These are phyloP conservation scores for Herpotrichia juniperi DNA, from an alignment of 2,329 filamentous ascomycete genomes.

Conservation along the genomic window DNA sequence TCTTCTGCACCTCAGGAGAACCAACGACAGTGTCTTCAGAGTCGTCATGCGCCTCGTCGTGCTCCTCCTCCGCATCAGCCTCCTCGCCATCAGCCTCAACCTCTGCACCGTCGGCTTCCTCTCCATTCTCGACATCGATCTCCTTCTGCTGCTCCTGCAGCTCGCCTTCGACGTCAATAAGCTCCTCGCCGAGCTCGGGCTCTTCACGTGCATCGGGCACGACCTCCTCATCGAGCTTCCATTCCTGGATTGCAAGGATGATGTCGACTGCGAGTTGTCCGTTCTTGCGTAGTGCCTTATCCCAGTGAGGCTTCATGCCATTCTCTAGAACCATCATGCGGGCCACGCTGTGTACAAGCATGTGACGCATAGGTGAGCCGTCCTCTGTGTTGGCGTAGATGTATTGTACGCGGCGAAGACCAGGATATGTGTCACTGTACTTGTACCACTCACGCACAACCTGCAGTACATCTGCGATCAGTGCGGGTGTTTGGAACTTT, in stretches of 20 bases:
- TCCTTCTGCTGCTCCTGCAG: constrained; percentile 22
- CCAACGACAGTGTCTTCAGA: constrained; percentile 34
- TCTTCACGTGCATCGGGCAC: constrained; percentile 59
- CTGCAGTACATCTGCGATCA: constrained; percentile 57
- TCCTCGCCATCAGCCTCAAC: constrained; percentile 35
- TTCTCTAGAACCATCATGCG: constrained; percentile 58
- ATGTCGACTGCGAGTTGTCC: constrained; percentile 62
- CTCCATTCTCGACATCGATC: constrained; percentile 30
- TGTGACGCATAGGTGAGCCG: constrained; percentile 54
- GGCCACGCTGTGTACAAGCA: constrained; percentile 57
- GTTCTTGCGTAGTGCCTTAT: constrained; percentile 60
- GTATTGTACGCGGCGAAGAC: constrained; percentile 60
- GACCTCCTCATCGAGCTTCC: constrained; percentile 55
- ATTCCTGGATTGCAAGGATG: constrained; percentile 60
- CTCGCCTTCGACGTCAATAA: constrained; percentile 42
- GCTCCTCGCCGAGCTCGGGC: constrained; percentile 45
- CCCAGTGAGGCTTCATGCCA: constrained; percentile 60
- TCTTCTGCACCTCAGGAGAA: constrained; percentile 11
- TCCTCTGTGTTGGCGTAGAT: constrained; percentile 57
- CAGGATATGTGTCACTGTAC: constrained; percentile 58
- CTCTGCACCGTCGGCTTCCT: constrained; percentile 21
- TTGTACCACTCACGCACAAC: constrained; percentile 59
- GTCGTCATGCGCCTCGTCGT: constrained; percentile 23
- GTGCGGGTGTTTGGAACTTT: constrained; percentile 57
- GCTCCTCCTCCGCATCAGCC: constrained; percentile 28